Conservation (phyloP, 352 stramenopile species). For the Phytophthora fragariae region DNA sequence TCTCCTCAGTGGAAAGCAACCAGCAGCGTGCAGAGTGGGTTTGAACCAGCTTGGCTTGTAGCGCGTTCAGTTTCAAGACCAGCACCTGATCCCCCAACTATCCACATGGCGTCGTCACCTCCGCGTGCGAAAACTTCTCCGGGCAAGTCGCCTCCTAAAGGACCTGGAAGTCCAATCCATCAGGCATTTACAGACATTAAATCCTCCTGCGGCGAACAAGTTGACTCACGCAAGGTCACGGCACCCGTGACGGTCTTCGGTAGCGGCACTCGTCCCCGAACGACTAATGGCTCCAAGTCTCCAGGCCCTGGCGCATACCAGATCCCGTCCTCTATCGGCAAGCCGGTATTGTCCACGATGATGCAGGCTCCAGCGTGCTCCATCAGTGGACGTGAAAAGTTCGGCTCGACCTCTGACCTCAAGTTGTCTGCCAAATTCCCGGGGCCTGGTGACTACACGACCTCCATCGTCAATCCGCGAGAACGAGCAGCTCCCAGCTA, state of each 20-base stretch:
- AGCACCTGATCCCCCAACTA: not conserved
- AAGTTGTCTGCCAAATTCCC: constrained; percentile 55
- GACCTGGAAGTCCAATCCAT: constrained; percentile 30
- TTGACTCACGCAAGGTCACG: constrained; percentile 79
- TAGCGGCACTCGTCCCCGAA: constrained; percentile 62
- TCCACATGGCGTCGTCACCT: constrained; percentile 43
- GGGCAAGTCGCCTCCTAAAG: constrained; percentile 41
- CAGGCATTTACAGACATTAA: constrained; percentile 71
- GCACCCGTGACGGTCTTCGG: constrained; percentile 72
- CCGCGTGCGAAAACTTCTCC: constrained; percentile 42
- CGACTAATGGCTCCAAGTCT: constrained; percentile 59
- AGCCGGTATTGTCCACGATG: constrained; percentile 77
- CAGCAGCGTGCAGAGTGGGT: constrained; percentile 2
- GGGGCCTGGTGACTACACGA: constrained; percentile 74
- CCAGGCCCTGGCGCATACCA: constrained; percentile 72
- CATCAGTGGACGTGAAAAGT: constrained; percentile 83
- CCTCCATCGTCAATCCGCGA: constrained; percentile 70
- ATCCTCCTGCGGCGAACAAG: constrained; percentile 71
- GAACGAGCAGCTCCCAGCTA: constrained; percentile 71
- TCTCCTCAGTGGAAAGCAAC: constrained; percentile 18
- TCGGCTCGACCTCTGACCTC: constrained; percentile 69
- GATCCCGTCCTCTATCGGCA: constrained; percentile 77
- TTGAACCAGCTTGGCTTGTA: not conserved
- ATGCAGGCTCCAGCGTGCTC: constrained; percentile 58
- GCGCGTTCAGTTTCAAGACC: not conserved